Evolutionary conservation across 495 filamentous ascomycete species (phyloP).

Genomic region (Cercophora newfieldiana): DNA sequence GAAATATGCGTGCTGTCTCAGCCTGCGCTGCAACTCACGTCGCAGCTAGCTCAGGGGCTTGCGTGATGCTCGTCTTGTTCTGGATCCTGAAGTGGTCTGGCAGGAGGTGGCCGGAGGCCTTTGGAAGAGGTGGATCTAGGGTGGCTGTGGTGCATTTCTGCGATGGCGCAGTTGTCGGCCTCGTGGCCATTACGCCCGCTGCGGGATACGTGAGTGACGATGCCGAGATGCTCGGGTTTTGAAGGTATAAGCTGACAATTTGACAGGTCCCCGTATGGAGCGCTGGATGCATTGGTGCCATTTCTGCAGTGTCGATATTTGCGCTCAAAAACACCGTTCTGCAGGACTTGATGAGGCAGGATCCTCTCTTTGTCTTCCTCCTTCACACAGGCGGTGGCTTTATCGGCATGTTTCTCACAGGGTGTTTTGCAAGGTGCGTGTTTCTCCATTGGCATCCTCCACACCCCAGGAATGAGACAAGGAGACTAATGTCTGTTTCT

Average conservation of each 20-base stretch:
- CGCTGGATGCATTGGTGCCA: constrained; percentile 1
- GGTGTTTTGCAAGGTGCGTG: constrained; percentile 1
- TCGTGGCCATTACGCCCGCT: constrained; percentile 2
- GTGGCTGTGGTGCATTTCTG: neutral
- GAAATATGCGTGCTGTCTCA: constrained; percentile 5
- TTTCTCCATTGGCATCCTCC: neutral
- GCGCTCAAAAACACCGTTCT: neutral
- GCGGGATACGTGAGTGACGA: neutral
- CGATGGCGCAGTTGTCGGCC: constrained; percentile 2
- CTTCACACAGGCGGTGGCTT: constrained; percentile 1
- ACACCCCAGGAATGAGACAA: no score
- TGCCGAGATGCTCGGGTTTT: no score
- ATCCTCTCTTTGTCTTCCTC: constrained; percentile 5
- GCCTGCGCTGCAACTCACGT: constrained; percentile 4
- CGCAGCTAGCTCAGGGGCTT: neutral
- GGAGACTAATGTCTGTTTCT: no score
- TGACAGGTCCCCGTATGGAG: neutral
- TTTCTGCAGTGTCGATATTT: neutral
- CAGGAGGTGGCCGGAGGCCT: neutral
- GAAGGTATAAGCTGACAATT: neutral
- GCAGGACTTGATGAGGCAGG: constrained; percentile 1
- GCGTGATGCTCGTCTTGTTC: constrained; percentile 5
- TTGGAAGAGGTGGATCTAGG: neutral
- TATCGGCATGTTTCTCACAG: constrained; percentile 1
- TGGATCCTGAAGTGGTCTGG: neutral